These are phyloP conservation scores for Pseudozyma tsukubaensis DNA, from an alignment of 1,284 basidiomycete species.

Conservation along the genomic window DNA sequence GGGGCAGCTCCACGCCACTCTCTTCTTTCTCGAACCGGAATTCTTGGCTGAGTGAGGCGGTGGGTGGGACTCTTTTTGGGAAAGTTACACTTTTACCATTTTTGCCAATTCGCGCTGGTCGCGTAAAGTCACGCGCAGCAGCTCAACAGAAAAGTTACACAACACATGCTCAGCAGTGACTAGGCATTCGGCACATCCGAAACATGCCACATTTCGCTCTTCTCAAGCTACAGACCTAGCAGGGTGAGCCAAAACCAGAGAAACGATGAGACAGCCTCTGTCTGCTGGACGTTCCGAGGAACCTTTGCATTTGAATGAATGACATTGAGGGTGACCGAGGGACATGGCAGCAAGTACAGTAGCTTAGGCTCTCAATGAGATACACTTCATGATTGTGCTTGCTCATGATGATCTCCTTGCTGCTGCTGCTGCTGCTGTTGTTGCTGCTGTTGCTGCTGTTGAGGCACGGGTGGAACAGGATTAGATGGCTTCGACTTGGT, in stretches of 20 bases:
- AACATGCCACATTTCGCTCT: background rate
- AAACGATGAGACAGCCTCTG: background rate
- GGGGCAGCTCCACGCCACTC: background rate
- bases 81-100: conserved; percentile 34
- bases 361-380: background rate
- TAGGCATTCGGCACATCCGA: too few relatives aligned
- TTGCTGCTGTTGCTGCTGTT: conserved; percentile 8
- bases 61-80: background rate
- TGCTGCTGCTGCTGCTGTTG: conserved; percentile 15
- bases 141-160: too few relatives aligned
- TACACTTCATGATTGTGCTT: background rate
- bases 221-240: background rate
- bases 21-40: conserved; percentile 3
- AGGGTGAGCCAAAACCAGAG: background rate
- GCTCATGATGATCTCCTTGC: conserved; percentile 1
- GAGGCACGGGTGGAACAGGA: conserved; percentile 8
- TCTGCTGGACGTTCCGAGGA: background rate
- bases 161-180: background rate
- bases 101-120: conserved; percentile 12
- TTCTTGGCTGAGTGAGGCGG: conserved; percentile 8
- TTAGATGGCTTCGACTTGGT: conserved; percentile 36
- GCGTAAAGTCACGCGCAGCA: conserved; percentile 48
- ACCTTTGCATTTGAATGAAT: background rate
- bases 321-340: background rate
- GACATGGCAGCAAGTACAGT: background rate